Conservation (phyloP, 1,139 yeast species). For the Geotrichum aggregatum region DNA sequence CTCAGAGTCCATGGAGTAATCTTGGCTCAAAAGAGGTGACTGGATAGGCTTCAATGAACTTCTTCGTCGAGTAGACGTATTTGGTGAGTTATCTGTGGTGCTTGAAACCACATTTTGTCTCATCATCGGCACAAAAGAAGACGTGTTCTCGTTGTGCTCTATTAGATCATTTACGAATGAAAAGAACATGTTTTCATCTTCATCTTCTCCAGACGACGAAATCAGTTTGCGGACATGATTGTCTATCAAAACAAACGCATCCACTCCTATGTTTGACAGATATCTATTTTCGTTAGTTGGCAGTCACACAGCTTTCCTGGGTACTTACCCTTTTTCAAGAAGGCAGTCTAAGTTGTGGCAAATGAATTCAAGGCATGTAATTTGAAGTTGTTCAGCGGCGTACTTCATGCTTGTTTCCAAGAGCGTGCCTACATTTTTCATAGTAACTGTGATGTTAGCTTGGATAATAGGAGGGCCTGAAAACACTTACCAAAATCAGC, state of each 20-base stretch:
- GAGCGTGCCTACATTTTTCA: slow-evolving; percentile 59
- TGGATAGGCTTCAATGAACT: slow-evolving; percentile 1
- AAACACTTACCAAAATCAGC: slow-evolving; percentile 46
- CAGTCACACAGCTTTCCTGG: no score
- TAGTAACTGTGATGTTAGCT: slow-evolving; percentile 37
- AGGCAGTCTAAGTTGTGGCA: slow-evolving; percentile 62
- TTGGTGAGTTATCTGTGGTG: neutral
- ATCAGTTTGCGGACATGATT: slow-evolving; percentile 9
- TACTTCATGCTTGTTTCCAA: slow-evolving; percentile 52
- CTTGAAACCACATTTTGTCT: slow-evolving; percentile 12
- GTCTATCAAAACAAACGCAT: slow-evolving; percentile 10
- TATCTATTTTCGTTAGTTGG: slow-evolving; percentile 14
- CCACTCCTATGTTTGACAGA: slow-evolving; percentile 11
- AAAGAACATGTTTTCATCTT: neutral
- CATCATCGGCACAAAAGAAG: slow-evolving; percentile 11
- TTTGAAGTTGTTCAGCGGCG: slow-evolving; percentile 53
- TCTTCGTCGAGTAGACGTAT: slow-evolving; percentile 2
- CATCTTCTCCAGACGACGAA: slow-evolving; percentile 1
- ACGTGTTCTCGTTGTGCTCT: slow-evolving; percentile 14
- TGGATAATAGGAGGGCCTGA: neutral
- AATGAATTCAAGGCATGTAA: slow-evolving; percentile 64
- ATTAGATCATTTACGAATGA: slow-evolving; percentile 17
- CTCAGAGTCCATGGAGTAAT: slow-evolving; percentile 8
- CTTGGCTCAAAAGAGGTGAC: neutral
- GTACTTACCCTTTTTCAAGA: slow-evolving; percentile 47